Evolutionary conservation across 2,329 filamentous ascomycete species (phyloP).

Genomic region (Diaporthe sp.): DNA sequence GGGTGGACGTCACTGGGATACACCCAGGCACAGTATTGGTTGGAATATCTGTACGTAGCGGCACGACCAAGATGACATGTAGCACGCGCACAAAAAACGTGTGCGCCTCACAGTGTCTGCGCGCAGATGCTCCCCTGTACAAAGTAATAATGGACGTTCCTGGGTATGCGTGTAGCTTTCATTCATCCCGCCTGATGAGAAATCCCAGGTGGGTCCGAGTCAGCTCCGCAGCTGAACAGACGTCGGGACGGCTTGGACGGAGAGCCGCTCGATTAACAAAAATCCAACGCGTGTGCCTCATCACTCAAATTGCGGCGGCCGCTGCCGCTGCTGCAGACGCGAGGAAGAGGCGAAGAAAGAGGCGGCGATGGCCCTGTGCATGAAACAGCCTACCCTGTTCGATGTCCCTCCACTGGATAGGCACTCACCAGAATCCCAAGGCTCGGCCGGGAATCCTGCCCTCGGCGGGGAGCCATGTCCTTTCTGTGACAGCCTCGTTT

Average conservation of each 20-base stretch:
- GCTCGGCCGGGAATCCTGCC: slow-evolving; percentile 24
- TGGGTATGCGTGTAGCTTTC: background rate
- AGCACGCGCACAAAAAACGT: background rate
- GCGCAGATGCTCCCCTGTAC: background rate
- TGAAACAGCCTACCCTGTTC: slow-evolving; percentile 22
- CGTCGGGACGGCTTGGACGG: background rate
- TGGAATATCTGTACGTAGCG: background rate
- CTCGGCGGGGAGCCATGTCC: slow-evolving; percentile 16
- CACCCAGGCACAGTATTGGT: slow-evolving; percentile 12
- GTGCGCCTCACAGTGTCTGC: slow-evolving; percentile 17
- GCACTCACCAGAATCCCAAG: background rate
- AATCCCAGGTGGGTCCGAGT: slow-evolving; percentile 15
- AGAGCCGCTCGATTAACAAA: slow-evolving; percentile 1
- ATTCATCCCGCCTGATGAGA: background rate
- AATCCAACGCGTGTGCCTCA: background rate
- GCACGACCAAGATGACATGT: slow-evolving; percentile 11
- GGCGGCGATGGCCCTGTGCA: slow-evolving; percentile 12
- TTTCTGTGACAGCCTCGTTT: slow-evolving; percentile 27
- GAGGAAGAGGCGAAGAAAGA: background rate
- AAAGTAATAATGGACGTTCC: background rate
- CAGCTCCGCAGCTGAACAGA: slow-evolving; percentile 21
- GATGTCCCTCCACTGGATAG: slow-evolving; percentile 3
- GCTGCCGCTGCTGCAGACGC: background rate
- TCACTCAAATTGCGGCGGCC: background rate
- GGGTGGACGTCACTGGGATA: slow-evolving; percentile 11